A percentile compares a stretch with the other conserved stretches of the same genome.
phyloP scores from a whole-genome alignment of 192 early-diverging fungal species.

The Backusella tarrabulga region DNA sequence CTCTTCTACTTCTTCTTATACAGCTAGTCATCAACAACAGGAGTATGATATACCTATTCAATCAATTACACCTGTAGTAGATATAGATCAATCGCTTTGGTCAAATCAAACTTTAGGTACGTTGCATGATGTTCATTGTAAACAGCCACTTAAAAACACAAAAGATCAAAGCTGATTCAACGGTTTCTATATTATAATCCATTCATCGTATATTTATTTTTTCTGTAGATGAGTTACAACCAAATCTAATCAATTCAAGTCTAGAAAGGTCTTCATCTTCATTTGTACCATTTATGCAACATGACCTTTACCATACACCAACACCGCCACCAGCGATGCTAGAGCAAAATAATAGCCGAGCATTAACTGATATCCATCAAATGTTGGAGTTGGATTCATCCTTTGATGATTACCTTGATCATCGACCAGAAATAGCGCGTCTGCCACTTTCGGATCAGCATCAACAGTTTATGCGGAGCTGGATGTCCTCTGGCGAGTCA shows the following conservation, averaged over 20 bases:
- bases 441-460: not conserved
- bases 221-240: not conserved
- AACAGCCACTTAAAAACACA: not conserved
- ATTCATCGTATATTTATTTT: not conserved
- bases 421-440: not conserved
- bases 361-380: slow-evolving; percentile 8
- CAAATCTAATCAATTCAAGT: not conserved
- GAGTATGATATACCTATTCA: not conserved
- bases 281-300: not conserved
- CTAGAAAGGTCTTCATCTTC: not conserved
- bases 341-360: not conserved
- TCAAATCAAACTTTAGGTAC: not conserved
- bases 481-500: slow-evolving; percentile 24
- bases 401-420: not conserved
- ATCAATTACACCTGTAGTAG: not conserved
- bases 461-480: slow-evolving; percentile 13
- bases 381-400: slow-evolving; percentile 1
- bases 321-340: not conserved
- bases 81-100: not conserved
- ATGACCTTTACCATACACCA: not conserved
- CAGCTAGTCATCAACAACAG: not conserved
- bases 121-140: not conserved
- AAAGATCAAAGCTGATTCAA: not conserved
- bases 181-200: not conserved
- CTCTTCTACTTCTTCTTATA: slow-evolving; percentile 7